phyloP scores from a whole-genome alignment of 345 rosid species.

The Boechera divaricarpa region DNA sequence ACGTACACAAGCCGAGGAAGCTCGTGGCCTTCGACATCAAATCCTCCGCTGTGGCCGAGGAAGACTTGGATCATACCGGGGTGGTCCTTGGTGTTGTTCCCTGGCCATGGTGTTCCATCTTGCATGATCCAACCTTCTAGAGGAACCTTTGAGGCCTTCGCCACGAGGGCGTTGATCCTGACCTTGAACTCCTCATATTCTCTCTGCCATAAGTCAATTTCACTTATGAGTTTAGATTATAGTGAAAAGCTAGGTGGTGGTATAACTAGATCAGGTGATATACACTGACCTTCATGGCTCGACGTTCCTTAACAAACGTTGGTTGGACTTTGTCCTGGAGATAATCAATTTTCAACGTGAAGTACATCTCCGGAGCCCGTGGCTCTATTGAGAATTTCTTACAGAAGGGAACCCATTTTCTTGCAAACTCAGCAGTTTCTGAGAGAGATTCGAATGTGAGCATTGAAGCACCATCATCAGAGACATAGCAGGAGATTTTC shows the following conservation, averaged over 20 bases:
- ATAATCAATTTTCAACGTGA: constrained; percentile 79
- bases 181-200: constrained; percentile 98
- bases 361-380: constrained; percentile 81
- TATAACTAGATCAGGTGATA: constrained; percentile 5
- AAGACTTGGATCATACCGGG: constrained; percentile 98
- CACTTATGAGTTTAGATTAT: constrained; percentile 5
- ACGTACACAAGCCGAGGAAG: constrained; percentile 83
- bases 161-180: constrained; percentile 84
- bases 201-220: constrained; percentile 59
- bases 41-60: constrained; percentile 88
- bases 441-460: constrained; percentile 88
- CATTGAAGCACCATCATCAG: constrained; percentile 98
- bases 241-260: constrained; percentile 11
- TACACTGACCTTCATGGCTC: constrained; percentile 88
- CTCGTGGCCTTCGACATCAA: constrained; percentile 82
- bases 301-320: constrained; percentile 88
- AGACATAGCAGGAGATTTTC: constrained; percentile 91
- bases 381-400: constrained; percentile 75
- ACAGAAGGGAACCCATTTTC: constrained; percentile 92
- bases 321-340: constrained; percentile 98
- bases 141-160: constrained; percentile 83
- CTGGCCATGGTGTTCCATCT: constrained; percentile 99
- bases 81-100: constrained; percentile 96
- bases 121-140: constrained; percentile 96
- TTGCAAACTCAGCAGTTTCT: constrained; percentile 80